These are phyloP conservation scores for Pythium scleroteichum DNA, from an alignment of 352 stramenopile species.

Conservation along the genomic window DNA sequence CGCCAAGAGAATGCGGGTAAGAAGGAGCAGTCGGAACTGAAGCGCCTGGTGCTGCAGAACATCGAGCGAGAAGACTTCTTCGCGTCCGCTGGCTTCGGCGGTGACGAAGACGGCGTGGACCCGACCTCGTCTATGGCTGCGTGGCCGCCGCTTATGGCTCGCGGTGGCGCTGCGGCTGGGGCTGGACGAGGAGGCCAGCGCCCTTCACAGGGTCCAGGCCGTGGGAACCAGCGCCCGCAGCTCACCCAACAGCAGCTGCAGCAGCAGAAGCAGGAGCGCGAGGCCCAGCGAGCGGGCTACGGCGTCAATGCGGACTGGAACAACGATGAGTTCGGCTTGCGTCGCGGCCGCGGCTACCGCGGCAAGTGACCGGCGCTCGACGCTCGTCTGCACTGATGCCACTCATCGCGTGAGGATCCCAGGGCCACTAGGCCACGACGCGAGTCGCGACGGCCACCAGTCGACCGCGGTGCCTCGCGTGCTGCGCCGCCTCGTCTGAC, in stretches of 20 bases:
- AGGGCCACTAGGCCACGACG: no score
- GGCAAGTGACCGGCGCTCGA: conserved; percentile 28
- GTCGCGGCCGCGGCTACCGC: conserved; percentile 65
- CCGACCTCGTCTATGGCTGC: conserved; percentile 17
- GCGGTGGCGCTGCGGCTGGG: background rate
- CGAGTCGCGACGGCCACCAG: no score
- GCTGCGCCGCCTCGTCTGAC: no score
- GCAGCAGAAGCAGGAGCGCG: conserved; percentile 30
- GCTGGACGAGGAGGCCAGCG: background rate
- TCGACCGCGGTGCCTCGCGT: no score
- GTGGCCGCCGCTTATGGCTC: conserved; percentile 10
- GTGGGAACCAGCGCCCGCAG: conserved; percentile 7
- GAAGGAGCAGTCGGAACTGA: conserved; percentile 87
- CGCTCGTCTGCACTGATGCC: no score
- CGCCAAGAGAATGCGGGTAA: conserved; percentile 85
- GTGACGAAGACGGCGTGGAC: conserved; percentile 13
- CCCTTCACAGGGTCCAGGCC: background rate
- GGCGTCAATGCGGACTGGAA: conserved; percentile 78
- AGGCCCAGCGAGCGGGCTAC: conserved; percentile 50
- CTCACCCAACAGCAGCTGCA: conserved; percentile 23
- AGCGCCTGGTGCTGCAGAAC: conserved; percentile 85
- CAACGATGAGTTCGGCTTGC: conserved; percentile 81
- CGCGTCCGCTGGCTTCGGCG: conserved; percentile 29
- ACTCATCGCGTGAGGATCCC: no score
- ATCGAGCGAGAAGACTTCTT: conserved; percentile 84